Evolutionary conservation across 2,329 filamentous ascomycete genomes (phyloP).

Genomic region (Penicillium sp.): DNA sequence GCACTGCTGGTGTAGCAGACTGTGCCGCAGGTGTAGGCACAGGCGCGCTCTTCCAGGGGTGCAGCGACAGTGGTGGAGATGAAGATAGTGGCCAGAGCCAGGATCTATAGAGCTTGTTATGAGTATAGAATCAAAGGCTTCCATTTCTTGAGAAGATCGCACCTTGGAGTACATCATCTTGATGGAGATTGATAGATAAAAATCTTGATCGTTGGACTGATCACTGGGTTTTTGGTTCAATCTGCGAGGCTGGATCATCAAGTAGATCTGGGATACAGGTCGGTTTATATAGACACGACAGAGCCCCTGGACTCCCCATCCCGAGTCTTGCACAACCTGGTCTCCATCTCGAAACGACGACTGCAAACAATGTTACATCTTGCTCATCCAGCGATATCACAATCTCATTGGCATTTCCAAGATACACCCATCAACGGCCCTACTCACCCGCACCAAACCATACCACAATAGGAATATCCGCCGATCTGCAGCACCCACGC

Average conservation of each 20-base stretch:
- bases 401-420: constrained; percentile 8
- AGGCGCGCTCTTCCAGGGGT: constrained; percentile 39
- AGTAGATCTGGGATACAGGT: neutral
- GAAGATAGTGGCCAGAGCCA: constrained; percentile 28
- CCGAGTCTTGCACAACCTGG: neutral
- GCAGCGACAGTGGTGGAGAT: constrained; percentile 30
- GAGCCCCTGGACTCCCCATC: neutral
- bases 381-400: neutral
- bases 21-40: constrained; percentile 58
- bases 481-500: constrained; percentile 19
- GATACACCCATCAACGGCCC: neutral
- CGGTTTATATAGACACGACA: constrained; percentile 13
- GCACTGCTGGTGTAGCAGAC: constrained; percentile 56
- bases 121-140: neutral
- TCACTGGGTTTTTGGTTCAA: neutral
- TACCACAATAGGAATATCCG: constrained; percentile 20
- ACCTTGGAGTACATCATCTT: constrained; percentile 36
- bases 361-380: constrained; percentile 24
- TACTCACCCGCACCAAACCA: neutral
- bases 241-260: neutral
- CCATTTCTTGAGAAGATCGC: neutral
- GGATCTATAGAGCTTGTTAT: constrained; percentile 19
- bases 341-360: constrained; percentile 5
- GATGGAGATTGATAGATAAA: neutral
- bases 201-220: neutral